Base-by-base conservation (phyloP, 78 protist genomes). In the Acrasis kona region DNA sequence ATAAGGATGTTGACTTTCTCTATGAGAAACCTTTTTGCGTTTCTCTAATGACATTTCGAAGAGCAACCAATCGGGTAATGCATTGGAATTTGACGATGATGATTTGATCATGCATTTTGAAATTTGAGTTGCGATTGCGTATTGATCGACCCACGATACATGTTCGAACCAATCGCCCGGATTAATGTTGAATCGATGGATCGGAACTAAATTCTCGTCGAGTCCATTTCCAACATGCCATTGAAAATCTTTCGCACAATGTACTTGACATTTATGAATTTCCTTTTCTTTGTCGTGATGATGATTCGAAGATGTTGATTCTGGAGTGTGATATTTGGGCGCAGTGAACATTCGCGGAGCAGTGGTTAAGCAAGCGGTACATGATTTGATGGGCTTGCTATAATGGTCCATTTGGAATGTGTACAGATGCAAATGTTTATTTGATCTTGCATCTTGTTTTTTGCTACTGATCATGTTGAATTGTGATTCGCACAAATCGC, bases 121-220 rank as follows among this genome's bases (percentile, higher is more conserved):
- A 31, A 67, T 31, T 12, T 30, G 19, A 31, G 19, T 19, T 19
- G 19, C 71, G 19, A 30, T 19, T 30, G 19, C 19, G n/a, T 30
- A 12, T 67, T 19, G 71, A 67, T 67, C 71, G 19, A 67, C n/a
- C 71, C 71, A 67, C 19, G 19, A 31, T 67, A 19, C 71, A 67
- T 67, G 71, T 19, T 67, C 71, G 19, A 67, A 67, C 19, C 71
- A 67, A 19, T 67, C 71, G 28, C 19, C n/a, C 28, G 71, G 71
- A 67, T 67, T 67, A 19, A 50, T 50, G 19, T 50, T 50, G 19
- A 50, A 19, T 50, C 34, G 19, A n/a, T 50, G 34, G 19, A 50
- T 50, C 19, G 61, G 61, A 50, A 50, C 61, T n/a, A 50, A n/a
- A n/a, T n/a, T n/a, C n/a, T n/a, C n/a, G n/a, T n/a, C n/a, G n/a